A percentile compares a stretch with the other conserved stretches of the same genome.
These are phyloP conservation scores for Epicoccum nigrum DNA, from an alignment of 2,329 filamentous ascomycete genomes.

Conservation along the genomic window DNA sequence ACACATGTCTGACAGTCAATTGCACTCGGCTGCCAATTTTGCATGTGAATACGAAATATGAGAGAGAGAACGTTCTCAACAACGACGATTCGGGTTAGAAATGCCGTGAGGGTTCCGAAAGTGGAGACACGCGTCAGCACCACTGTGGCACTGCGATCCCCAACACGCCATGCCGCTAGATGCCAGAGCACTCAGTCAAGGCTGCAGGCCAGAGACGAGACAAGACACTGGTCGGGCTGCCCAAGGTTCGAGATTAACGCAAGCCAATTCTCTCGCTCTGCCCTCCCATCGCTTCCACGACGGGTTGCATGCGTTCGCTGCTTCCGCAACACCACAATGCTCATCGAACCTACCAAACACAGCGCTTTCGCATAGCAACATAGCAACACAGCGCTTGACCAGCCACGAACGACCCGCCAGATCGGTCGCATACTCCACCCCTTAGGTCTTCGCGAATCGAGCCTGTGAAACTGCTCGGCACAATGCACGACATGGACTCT, in stretches of 20 bases:
- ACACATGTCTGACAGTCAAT: constrained; percentile 3
- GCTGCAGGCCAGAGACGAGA: constrained; percentile 21
- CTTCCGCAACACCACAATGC: constrained; percentile 10
- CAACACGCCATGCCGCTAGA: constrained; percentile 31
- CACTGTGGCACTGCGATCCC: constrained; percentile 22
- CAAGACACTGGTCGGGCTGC: constrained; percentile 21
- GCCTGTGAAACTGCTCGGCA: constrained; percentile 18
- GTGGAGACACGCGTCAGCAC: constrained; percentile 40
- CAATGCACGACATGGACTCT: constrained; percentile 23
- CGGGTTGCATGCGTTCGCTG: constrained; percentile 18
- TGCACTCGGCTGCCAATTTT: not conserved
- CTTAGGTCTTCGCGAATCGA: constrained; percentile 5
- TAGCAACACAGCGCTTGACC: constrained; percentile 7
- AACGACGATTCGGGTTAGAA: constrained; percentile 16
- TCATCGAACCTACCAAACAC: constrained; percentile 18
- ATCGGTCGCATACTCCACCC: not conserved
- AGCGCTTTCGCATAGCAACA: constrained; percentile 19
- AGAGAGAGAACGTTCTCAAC: not conserved
- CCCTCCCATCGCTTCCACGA: not conserved
- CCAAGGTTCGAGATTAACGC: constrained; percentile 17
- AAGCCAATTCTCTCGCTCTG: constrained; percentile 6
- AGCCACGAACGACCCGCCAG: not conserved
- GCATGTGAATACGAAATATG: constrained; percentile 12
- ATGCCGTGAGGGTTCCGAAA: constrained; percentile 22
- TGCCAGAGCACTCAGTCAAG: constrained; percentile 34